Evolutionary conservation across 169 alveolate genomes (phyloP).

Genomic region (Eimeria tenella): DNA sequence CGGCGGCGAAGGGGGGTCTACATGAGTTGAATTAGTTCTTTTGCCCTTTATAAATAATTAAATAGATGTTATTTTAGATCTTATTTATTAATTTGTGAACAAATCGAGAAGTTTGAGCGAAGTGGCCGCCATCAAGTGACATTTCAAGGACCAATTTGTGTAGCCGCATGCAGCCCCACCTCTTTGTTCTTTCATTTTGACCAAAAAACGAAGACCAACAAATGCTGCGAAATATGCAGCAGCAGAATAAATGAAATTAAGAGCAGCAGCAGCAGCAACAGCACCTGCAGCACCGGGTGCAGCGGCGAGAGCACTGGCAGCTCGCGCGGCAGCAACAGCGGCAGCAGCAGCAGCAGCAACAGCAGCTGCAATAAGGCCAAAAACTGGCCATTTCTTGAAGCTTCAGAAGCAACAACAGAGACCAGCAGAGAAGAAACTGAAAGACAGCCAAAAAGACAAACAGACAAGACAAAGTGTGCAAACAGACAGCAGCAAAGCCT

Average conservation of each 20-base stretch:
- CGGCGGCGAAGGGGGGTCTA: too few relatives aligned
- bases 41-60: not conserved
- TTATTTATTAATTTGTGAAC: too few relatives aligned
- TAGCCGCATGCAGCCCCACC: not conserved
- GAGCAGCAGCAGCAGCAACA: conserved; percentile 29
- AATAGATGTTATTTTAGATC: too few relatives aligned
- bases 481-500: not conserved
- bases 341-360: not conserved
- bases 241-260: not conserved
- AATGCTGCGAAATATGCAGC: not conserved
- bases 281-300: not conserved
- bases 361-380: not conserved
- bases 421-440: too few relatives aligned
- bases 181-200: not conserved
- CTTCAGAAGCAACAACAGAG: not conserved
- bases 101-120: too few relatives aligned
- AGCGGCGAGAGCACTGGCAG: not conserved
- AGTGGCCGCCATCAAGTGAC: too few relatives aligned
- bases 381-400: too few relatives aligned
- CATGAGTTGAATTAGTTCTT: too few relatives aligned
- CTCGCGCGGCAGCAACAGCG: not conserved
- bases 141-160: too few relatives aligned
- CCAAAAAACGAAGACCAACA: not conserved
- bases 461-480: too few relatives aligned
- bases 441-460: too few relatives aligned